Evolutionary conservation across 2,329 filamentous ascomycete species (phyloP).

Genomic region (Colletotrichum shisoi): DNA sequence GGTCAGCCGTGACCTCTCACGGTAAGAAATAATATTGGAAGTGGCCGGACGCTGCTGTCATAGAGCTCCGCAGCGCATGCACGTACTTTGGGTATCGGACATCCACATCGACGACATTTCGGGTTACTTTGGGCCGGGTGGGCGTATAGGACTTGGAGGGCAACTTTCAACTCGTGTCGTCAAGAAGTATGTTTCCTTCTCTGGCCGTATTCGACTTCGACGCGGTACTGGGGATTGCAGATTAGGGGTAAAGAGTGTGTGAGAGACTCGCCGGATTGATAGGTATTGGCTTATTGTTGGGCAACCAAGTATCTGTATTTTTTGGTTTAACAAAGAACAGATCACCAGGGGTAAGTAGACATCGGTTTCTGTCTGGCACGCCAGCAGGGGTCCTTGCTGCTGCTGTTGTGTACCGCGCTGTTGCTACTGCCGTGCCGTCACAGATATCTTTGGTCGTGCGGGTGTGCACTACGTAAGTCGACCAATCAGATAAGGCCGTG

Average conservation of each 20-base stretch:
- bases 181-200: neutral
- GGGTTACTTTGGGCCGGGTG: constrained; percentile 24
- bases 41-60: neutral
- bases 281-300: constrained; percentile 2
- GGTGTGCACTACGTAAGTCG: neutral
- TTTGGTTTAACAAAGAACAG: constrained; percentile 37
- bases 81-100: constrained; percentile 91
- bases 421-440: constrained; percentile 25
- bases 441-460: constrained; percentile 8
- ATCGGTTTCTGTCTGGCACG: constrained; percentile 31
- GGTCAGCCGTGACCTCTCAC: constrained; percentile 45
- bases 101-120: constrained; percentile 93
- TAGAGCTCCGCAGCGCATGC: constrained; percentile 8
- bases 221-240: neutral
- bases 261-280: neutral
- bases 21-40: neutral
- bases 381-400: constrained; percentile 28
- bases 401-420: neutral
- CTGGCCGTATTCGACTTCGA: neutral
- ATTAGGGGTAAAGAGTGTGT: neutral
- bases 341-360: constrained; percentile 38
- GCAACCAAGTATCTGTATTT: constrained; percentile 9
- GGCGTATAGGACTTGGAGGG: neutral
- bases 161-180: constrained; percentile 1
- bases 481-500: constrained; percentile 1